Conservation (phyloP, 352 stramenopile species). For the Phytopythium montanum region DNA sequence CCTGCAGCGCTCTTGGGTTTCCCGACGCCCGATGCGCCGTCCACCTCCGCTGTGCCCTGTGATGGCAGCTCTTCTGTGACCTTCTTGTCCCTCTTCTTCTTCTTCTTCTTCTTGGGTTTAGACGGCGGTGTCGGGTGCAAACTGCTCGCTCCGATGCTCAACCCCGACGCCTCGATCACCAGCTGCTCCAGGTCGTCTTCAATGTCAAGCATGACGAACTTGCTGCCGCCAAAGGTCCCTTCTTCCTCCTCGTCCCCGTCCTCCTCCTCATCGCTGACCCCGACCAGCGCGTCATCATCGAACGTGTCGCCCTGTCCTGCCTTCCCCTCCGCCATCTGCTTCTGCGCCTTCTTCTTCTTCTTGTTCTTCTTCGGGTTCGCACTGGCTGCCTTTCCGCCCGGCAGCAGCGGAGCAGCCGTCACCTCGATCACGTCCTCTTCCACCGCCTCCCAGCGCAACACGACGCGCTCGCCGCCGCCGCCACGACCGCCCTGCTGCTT, state of each 20-base stretch:
- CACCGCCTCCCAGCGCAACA: slow-evolving; percentile 2
- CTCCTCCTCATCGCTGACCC: slow-evolving; percentile 18
- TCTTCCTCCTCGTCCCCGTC: slow-evolving; percentile 14
- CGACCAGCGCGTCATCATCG: slow-evolving; percentile 18
- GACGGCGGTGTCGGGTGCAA: neutral
- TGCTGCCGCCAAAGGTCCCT: slow-evolving; percentile 16
- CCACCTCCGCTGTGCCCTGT: slow-evolving; percentile 11
- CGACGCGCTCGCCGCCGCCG: neutral
- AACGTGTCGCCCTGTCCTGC: slow-evolving; percentile 25
- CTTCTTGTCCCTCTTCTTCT: slow-evolving; percentile 8
- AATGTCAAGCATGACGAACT: slow-evolving; percentile 40
- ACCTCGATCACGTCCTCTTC: slow-evolving; percentile 3
- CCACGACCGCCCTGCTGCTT: neutral
- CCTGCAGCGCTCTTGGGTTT: slow-evolving; percentile 2
- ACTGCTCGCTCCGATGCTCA: slow-evolving; percentile 2
- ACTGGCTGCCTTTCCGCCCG: neutral
- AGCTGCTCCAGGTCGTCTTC: slow-evolving; percentile 41
- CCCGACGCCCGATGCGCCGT: slow-evolving; percentile 14
- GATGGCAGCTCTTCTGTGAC: slow-evolving; percentile 22
- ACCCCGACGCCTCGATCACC: slow-evolving; percentile 20
- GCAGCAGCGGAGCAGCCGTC: neutral
- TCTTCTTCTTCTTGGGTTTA: slow-evolving; percentile 16
- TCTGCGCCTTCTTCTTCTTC: slow-evolving; percentile 1
- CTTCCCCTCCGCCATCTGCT: slow-evolving; percentile 11
- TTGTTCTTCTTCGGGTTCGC: neutral